These are phyloP conservation scores for Lactuca saligna DNA, from an alignment of 129 eudicot genomes.

Conservation along the genomic window DNA sequence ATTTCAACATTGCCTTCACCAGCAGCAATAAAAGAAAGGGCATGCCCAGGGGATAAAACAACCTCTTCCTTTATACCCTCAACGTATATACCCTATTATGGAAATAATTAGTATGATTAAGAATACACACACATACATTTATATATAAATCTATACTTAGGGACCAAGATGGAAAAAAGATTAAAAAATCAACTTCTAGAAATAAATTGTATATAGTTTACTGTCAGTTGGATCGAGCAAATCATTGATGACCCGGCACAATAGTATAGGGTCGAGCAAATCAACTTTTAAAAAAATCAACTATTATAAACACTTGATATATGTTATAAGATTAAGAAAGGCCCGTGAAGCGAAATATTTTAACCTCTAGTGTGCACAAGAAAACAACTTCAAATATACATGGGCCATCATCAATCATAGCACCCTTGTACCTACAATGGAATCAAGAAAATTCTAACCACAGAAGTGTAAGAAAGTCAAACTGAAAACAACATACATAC, in stretches of 20 bases:
- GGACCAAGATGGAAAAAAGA: conserved; percentile 7
- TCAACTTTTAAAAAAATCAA: no score
- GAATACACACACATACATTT: conserved; percentile 6
- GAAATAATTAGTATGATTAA: conserved; percentile 8
- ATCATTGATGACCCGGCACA: conserved; percentile 89
- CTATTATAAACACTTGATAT: conserved; percentile 25
- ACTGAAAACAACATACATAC: conserved; percentile 36
- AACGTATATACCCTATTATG: conserved; percentile 82
- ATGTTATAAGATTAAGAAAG: neutral
- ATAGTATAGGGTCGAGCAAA: conserved; percentile 19
- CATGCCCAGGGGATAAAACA: conserved; percentile 98
- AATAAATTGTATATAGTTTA: conserved; percentile 18
- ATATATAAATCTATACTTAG: neutral
- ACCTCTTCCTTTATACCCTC: conserved; percentile 99
- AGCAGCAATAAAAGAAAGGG: conserved; percentile 94
- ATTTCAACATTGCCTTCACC: conserved; percentile 74
- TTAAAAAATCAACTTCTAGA: conserved; percentile 8
- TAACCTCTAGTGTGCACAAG: conserved; percentile 93
- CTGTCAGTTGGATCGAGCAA: conserved; percentile 89
- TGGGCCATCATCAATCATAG: conserved; percentile 96
- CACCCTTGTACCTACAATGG: conserved; percentile 67
- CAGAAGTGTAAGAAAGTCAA: neutral
- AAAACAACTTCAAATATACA: conserved; percentile 94
- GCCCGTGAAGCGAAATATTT: no score
- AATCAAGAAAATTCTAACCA: neutral